phyloP scores from a whole-genome alignment of 1,284 basidiomycete genomes.

The Mycosarcoma maydis region DNA sequence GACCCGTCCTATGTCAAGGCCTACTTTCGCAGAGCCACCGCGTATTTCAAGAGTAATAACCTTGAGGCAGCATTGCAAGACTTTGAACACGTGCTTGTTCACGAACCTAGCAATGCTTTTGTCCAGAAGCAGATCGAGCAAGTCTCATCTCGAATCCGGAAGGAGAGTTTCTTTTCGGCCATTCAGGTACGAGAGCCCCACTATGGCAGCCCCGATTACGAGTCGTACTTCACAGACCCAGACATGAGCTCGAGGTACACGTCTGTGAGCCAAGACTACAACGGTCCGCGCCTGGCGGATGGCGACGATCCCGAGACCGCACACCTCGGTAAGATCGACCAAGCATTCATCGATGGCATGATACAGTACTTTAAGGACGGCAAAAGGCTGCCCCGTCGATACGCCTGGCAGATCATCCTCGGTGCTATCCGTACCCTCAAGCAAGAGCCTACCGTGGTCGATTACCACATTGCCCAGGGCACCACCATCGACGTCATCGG shows the following conservation, averaged over 20 bases:
- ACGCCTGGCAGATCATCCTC: conserved; percentile 93
- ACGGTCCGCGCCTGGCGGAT: conserved; percentile 54
- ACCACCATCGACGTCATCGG: conserved; percentile 70
- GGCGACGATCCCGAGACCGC: conserved; percentile 71
- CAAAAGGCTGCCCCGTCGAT: conserved; percentile 78
- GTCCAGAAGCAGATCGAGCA: too few relatives aligned
- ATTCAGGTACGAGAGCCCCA: too few relatives aligned
- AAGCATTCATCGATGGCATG: conserved; percentile 84
- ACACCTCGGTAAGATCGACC: conserved; percentile 68
- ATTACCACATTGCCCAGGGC: conserved; percentile 79
- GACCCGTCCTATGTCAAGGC: conserved; percentile 92
- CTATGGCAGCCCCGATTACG: too few relatives aligned
- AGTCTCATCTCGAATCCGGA: too few relatives aligned
- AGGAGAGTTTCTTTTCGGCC: too few relatives aligned
- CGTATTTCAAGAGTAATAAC: conserved; percentile 83
- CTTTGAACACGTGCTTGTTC: conserved; percentile 72
- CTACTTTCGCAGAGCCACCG: conserved; percentile 89
- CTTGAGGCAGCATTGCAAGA: conserved; percentile 63
- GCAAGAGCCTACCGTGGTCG: conserved; percentile 83
- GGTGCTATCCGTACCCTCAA: conserved; percentile 81
- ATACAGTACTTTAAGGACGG: conserved; percentile 91
- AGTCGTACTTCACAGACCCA: too few relatives aligned
- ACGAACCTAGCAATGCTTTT: conserved; percentile 87
- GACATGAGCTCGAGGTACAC: too few relatives aligned
- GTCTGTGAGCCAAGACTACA: too few relatives aligned